A percentile compares a stretch with the other conserved stretches of the same genome.
These are phyloP conservation scores for Fusarium foetens DNA, from an alignment of 2,329 filamentous ascomycete species.

Conservation along the genomic window DNA sequence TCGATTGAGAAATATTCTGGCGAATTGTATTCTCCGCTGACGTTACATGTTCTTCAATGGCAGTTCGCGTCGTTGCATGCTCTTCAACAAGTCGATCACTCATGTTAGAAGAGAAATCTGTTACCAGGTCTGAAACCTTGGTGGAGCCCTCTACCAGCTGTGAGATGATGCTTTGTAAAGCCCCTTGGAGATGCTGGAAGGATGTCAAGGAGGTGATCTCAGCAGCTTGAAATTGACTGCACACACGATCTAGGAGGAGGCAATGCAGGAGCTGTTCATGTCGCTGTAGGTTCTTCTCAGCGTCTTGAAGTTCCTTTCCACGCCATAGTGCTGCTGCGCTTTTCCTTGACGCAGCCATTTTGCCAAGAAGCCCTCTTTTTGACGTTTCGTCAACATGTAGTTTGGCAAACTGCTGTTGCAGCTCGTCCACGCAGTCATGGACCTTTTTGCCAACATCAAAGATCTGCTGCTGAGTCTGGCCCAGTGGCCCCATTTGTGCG, in stretches of 20 bases:
- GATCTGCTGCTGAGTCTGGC: not conserved
- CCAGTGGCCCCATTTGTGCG: accelerated
- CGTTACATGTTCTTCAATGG: accelerated
- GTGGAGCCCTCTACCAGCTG: accelerated
- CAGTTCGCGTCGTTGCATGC: not conserved
- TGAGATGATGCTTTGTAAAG: not conserved
- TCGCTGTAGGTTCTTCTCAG: accelerated
- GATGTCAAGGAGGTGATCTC: not conserved
- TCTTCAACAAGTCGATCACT: accelerated
- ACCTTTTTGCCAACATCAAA: not conserved
- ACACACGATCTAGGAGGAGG: accelerated
- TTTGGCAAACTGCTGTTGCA: not conserved
- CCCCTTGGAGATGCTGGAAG: accelerated
- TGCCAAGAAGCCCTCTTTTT: not conserved
- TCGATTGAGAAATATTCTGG: not conserved
- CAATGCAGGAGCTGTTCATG: not conserved
- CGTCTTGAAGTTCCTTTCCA: not conserved
- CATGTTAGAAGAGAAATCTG: accelerated
- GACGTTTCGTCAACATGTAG: not conserved
- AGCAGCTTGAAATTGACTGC: not conserved
- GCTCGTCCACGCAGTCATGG: not conserved
- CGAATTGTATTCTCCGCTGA: not conserved
- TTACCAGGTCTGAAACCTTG: accelerated
- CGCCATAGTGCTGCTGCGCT: not conserved
- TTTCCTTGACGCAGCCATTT: accelerated